Evolutionary conservation across 306 rosid species (phyloP), one percentile per base, ranked within the genome.

Genomic region (Erythrophleum fordii): DNA sequence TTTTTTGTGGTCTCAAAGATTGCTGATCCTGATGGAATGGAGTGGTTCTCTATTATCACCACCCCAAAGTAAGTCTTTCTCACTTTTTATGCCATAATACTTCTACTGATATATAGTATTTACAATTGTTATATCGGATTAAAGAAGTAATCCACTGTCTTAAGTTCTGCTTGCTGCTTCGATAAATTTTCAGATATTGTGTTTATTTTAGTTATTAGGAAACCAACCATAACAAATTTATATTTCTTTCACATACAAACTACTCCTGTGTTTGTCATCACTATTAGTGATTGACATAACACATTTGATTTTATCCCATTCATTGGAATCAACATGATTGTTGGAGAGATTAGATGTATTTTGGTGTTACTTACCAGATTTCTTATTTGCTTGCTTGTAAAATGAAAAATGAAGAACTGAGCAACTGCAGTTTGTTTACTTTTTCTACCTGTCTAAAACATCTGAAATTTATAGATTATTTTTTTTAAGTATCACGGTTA

Each of bases 1-100:
- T 94, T 94, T 48, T 88, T 88, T 25, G 94, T 92, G n/a, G 97
- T 94, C 25, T 92, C 97, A 0, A 92, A 94, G 92, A 94, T 94
- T 64, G 92, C 88, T 79, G 87, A 87, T 75, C 84, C 92, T 7
- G 93, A 88, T 23, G 98, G 97, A 17, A 2, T 94, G 89, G 97
- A 91, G 41, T 94, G 97, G 98, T 94, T 94, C 80, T 94, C 98
- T 23, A 94, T 94, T 67, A 90, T 92, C 83, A 76, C 91, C 48
- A 91, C 97, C 64, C 97, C 97, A 13, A 83, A 92, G 92, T 92
- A 77, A 45, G 94, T 28, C 53, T 72, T 71, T 59, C 46, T 14
- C 53, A 53, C 0, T 26, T 28, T 52, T 42, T 46, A 31, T 25
- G 48, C 62, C 42, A 22, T 37, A 52, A 42, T 28, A 64, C 20